Percentiles rank a stretch among this genome's conserved stretches.
These are phyloP conservation scores for Orbilia javanica DNA, from an alignment of 2,329 filamentous ascomycete genomes.

Conservation along the genomic window DNA sequence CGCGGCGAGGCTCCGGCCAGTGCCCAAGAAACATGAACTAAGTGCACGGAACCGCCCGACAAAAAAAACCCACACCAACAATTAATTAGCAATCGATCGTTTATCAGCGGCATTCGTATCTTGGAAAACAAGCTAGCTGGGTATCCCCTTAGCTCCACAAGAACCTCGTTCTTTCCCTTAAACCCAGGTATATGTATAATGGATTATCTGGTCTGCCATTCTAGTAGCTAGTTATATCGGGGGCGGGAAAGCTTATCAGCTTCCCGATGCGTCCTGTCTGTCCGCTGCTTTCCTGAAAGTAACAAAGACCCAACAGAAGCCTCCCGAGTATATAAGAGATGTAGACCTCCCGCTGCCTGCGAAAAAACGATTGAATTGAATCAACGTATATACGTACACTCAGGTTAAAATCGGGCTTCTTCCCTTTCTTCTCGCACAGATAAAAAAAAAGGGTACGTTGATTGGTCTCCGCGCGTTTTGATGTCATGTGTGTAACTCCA, in stretches of 20 bases:
- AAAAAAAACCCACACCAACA: constrained; percentile 1
- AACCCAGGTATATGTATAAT: constrained; percentile 9
- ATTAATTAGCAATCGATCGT: constrained; percentile 25
- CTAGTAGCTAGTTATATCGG: neutral
- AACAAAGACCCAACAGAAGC: neutral
- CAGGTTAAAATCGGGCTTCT: neutral
- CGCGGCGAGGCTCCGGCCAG: constrained; percentile 3
- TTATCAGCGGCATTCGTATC: constrained; percentile 53
- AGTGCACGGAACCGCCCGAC: constrained; percentile 57
- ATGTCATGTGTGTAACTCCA: constrained; percentile 44
- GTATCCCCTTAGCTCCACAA: neutral
- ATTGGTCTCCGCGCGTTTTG: constrained; percentile 33
- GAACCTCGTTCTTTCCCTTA: neutral
- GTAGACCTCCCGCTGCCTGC: constrained; percentile 8
- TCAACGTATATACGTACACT: neutral
- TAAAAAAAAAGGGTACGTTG: constrained; percentile 9
- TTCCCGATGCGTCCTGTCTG: constrained; percentile 55
- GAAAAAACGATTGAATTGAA: neutral
- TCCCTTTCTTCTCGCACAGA: neutral
- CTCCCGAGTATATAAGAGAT: constrained; percentile 37
- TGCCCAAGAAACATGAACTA: neutral
- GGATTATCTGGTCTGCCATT: neutral
- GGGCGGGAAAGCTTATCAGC: constrained; percentile 48
- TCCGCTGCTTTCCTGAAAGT: constrained; percentile 35
- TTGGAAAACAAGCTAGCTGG: neutral